Percentiles rank a stretch among this genome's conserved stretches.
Conservation (phyloP, 192 early-diverging fungal genomes). For the Coemansia sp. region DNA sequence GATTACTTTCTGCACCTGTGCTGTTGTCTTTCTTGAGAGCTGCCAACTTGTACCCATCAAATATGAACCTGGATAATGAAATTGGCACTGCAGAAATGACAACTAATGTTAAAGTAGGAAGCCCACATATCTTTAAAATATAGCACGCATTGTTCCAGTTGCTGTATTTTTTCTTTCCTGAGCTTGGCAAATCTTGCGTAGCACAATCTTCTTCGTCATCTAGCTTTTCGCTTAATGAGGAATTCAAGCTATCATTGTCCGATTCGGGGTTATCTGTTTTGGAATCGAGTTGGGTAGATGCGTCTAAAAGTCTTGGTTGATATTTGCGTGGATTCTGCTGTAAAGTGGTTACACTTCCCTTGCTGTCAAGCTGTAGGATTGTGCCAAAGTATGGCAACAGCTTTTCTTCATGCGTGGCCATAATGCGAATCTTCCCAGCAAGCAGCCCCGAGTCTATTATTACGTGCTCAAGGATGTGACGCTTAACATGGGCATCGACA, state of each 20-base stretch:
- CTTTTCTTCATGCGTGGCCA: constrained; percentile 86
- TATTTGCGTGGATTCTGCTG: no score
- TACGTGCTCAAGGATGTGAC: constrained; percentile 66
- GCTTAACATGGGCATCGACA: constrained; percentile 74
- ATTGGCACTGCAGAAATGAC: constrained; percentile 8
- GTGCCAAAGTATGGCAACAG: constrained; percentile 72
- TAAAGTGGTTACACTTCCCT: constrained; percentile 20
- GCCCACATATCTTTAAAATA: constrained; percentile 17
- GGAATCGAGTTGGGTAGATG: background rate
- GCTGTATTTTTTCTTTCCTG: background rate
- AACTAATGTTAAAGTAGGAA: constrained; percentile 8
- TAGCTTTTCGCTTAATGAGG: background rate
- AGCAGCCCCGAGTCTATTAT: constrained; percentile 58
- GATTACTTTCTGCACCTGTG: background rate
- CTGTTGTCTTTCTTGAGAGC: no score
- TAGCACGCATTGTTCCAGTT: constrained; percentile 13
- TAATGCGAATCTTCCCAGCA: constrained; percentile 71
- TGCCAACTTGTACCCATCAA: no score
- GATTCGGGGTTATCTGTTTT: background rate
- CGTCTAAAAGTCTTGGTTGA: background rate
- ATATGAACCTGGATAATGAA: constrained; percentile 13
- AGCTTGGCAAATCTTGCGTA: no score
- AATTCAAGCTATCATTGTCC: background rate
- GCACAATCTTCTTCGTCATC: no score
- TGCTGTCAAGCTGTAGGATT: constrained; percentile 69